Percentiles rank a stretch among this genome's conserved stretches.
Conservation (phyloP, 1,139 yeast species). For the Hemisphaericaspora xylofermentans region DNA sequence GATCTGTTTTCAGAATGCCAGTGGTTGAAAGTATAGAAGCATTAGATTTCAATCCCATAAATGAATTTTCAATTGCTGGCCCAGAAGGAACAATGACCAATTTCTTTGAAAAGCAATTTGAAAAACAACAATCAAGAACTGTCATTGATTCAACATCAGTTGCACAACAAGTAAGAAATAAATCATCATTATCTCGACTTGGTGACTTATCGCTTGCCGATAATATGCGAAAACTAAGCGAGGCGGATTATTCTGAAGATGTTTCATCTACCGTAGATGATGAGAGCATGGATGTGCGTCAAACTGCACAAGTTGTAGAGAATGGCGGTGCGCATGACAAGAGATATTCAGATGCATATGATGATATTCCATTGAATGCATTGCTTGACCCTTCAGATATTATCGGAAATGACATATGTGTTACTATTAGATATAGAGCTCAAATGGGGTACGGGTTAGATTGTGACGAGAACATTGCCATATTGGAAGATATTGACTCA, state of each 20-base stretch:
- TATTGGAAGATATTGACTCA: constrained; percentile 54
- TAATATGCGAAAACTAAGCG: constrained; percentile 22
- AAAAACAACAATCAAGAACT: constrained; percentile 5
- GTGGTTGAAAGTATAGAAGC: constrained; percentile 68
- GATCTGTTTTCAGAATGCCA: constrained; percentile 80
- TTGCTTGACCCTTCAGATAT: constrained; percentile 37
- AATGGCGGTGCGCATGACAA: neutral
- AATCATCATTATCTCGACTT: constrained; percentile 12
- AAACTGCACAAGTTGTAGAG: neutral
- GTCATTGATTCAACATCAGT: constrained; percentile 7
- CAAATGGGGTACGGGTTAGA: constrained; percentile 71
- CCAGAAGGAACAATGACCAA: constrained; percentile 54
- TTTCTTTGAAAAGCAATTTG: constrained; percentile 25
- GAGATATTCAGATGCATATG: constrained; percentile 22
- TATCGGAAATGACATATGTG: constrained; percentile 62
- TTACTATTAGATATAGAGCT: constrained; percentile 69
- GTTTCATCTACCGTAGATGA: constrained; percentile 35
- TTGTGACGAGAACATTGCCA: constrained; percentile 59
- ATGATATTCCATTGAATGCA: constrained; percentile 30
- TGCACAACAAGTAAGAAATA: constrained; percentile 6
- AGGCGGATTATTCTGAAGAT: constrained; percentile 25
- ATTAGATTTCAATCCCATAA: constrained; percentile 65
- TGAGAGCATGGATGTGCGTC: constrained; percentile 21
- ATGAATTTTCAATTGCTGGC: constrained; percentile 68
- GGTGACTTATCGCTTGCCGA: constrained; percentile 21